A percentile compares a stretch with the other conserved stretches of the same genome.
Conservation (phyloP, 164 flowering plant genomes). For the Magnolia changhungtana region DNA sequence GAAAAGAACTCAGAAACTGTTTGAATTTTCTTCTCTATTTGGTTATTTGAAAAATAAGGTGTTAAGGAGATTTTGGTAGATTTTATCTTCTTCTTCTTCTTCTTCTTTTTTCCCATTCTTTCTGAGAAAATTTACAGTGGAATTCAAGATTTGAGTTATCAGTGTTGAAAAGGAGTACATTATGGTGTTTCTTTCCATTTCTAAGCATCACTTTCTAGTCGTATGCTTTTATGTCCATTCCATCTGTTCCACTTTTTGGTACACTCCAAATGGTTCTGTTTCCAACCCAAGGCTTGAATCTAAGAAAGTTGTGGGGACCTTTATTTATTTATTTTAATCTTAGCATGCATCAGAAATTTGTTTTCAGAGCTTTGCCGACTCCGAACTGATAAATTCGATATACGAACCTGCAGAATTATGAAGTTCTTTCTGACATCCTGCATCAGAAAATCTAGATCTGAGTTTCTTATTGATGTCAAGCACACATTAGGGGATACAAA, state of each 20-base stretch:
- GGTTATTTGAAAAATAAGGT: too few relatives aligned
- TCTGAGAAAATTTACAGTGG: too few relatives aligned
- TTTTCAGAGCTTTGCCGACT: background rate
- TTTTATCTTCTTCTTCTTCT: too few relatives aligned
- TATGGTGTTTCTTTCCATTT: background rate
- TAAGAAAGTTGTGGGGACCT: slow-evolving; percentile 1
- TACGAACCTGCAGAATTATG: background rate
- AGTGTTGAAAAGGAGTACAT: background rate
- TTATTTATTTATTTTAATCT: background rate
- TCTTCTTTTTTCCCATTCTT: too few relatives aligned
- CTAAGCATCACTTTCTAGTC: background rate
- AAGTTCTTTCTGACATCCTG: background rate
- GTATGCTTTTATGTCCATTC: background rate
- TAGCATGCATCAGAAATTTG: too few relatives aligned
- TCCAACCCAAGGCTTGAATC: background rate
- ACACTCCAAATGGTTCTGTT: background rate
- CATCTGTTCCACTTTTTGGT: background rate
- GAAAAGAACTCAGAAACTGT: too few relatives aligned
- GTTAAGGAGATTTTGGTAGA: too few relatives aligned
- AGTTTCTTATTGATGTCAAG: background rate
- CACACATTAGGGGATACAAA: background rate
- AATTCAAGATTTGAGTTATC: background rate
- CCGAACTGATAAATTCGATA: background rate
- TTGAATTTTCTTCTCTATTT: too few relatives aligned
- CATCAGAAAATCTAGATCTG: background rate